phyloP scores from a whole-genome alignment of 352 stramenopile species.

The Aphanomyces euteiches region DNA sequence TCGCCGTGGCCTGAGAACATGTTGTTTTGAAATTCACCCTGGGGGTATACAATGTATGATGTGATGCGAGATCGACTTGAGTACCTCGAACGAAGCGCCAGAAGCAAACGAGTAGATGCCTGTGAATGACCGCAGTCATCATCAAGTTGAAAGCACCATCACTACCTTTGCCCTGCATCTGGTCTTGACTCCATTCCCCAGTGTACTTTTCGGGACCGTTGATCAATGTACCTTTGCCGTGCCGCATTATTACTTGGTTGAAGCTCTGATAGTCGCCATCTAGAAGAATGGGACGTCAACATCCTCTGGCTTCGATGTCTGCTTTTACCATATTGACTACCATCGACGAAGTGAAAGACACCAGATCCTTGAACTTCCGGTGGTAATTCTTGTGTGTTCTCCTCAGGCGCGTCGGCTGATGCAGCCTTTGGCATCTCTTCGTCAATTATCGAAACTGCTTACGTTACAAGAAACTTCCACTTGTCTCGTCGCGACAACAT shows the following conservation, averaged over 20 bases:
- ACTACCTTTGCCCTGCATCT: conserved; percentile 58
- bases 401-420: conserved; percentile 31
- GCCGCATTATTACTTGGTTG: conserved; percentile 35
- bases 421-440: conserved; percentile 34
- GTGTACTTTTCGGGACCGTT: conserved; percentile 63
- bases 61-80: background rate
- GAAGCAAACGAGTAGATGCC: conserved; percentile 62
- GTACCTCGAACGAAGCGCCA: conserved; percentile 62
- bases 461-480: background rate
- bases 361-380: conserved; percentile 42
- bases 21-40: conserved; percentile 61
- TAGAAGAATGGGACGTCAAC: background rate
- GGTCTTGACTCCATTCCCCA: conserved; percentile 55
- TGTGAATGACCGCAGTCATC: background rate
- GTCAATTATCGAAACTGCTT: background rate
- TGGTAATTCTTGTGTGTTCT: conserved; percentile 32
- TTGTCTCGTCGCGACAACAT: background rate
- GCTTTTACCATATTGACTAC: conserved; percentile 50
- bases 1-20: conserved; percentile 54
- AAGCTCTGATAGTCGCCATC: conserved; percentile 31
- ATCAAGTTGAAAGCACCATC: background rate
- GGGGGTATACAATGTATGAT: background rate
- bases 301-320: background rate
- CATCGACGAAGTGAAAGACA: conserved; percentile 65
- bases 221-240: conserved; percentile 48